A percentile compares a stretch with the other conserved stretches of the same genome.
These are phyloP conservation scores for Isabelozyma rhagii DNA, from an alignment of 805 yeast genomes.

Conservation along the genomic window DNA sequence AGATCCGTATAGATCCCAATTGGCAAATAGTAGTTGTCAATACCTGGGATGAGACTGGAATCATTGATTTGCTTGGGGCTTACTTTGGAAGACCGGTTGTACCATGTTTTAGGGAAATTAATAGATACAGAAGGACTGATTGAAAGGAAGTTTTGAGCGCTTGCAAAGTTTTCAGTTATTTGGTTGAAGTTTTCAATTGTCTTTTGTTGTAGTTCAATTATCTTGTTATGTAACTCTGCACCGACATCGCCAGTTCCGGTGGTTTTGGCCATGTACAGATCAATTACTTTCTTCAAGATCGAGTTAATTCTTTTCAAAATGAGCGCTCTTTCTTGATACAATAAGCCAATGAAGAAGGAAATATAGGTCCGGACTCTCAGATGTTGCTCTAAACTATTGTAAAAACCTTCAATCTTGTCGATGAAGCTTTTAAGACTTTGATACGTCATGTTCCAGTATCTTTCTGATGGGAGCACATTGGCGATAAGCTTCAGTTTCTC, in stretches of 20 bases:
- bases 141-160: slow-evolving; percentile 23
- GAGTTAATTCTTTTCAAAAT: slow-evolving; percentile 29
- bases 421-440: slow-evolving; percentile 18
- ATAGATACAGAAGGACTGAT: slow-evolving; percentile 22
- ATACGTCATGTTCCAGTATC: slow-evolving; percentile 26
- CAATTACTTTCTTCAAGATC: slow-evolving; percentile 19
- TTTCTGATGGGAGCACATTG: slow-evolving; percentile 24
- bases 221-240: slow-evolving; percentile 15
- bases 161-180: slow-evolving; percentile 20
- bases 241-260: slow-evolving; percentile 2
- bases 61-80: slow-evolving; percentile 8
- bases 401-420: slow-evolving; percentile 6
- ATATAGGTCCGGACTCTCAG: slow-evolving; percentile 1
- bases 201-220: slow-evolving; percentile 24
- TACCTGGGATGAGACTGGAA: slow-evolving; percentile 17
- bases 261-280: slow-evolving; percentile 14
- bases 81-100: slow-evolving; percentile 13
- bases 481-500: slow-evolving; percentile 25
- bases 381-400: slow-evolving; percentile 2
- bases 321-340: slow-evolving; percentile 26
- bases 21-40: slow-evolving; percentile 31
- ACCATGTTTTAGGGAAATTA: slow-evolving; percentile 31
- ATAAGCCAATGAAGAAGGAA: slow-evolving; percentile 18
- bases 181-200: slow-evolving; percentile 20
- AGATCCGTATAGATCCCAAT: slow-evolving; percentile 34